Conservation (phyloP, 305 asterid species). For the Lippia alba region DNA sequence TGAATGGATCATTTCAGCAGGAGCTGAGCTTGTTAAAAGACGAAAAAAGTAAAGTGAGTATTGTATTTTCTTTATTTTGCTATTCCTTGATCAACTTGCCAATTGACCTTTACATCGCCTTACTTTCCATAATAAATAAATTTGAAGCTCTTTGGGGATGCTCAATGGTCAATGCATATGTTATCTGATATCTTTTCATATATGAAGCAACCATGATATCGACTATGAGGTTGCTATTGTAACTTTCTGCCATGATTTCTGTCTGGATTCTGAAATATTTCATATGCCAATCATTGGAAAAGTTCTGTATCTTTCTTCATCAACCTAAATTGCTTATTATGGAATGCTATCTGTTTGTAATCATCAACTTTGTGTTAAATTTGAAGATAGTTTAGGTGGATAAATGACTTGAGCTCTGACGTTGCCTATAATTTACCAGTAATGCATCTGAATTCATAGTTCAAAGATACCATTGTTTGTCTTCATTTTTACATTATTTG, state of each 20-base stretch:
- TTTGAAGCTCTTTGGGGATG: conserved; percentile 24
- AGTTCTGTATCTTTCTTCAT: background rate
- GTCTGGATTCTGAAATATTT: background rate
- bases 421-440: background rate
- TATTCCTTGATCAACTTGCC: conserved; percentile 22
- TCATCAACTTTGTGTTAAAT: conserved; percentile 15
- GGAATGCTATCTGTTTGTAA: conserved; percentile 20
- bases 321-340: conserved; percentile 1
- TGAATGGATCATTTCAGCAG: conserved; percentile 65
- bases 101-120: conserved; percentile 18
- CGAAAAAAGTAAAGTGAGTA: conserved; percentile 75
- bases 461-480: conserved; percentile 4
- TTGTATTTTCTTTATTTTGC: conserved; percentile 20
- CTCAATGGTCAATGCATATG: conserved; percentile 4
- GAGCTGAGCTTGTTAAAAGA: conserved; percentile 75
- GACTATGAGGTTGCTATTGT: conserved; percentile 13
- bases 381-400: background rate
- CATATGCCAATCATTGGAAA: background rate
- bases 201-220: conserved; percentile 2
- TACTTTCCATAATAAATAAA: conserved; percentile 4
- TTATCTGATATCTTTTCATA: background rate
- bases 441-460: background rate
- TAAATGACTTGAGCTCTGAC: background rate
- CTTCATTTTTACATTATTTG: conserved; percentile 16
- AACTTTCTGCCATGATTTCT: background rate